A percentile compares a stretch with the other conserved stretches of the same genome.
These are phyloP conservation scores for Arthromyces matolae DNA, from an alignment of 768 basidiomycete genomes.

Conservation along the genomic window DNA sequence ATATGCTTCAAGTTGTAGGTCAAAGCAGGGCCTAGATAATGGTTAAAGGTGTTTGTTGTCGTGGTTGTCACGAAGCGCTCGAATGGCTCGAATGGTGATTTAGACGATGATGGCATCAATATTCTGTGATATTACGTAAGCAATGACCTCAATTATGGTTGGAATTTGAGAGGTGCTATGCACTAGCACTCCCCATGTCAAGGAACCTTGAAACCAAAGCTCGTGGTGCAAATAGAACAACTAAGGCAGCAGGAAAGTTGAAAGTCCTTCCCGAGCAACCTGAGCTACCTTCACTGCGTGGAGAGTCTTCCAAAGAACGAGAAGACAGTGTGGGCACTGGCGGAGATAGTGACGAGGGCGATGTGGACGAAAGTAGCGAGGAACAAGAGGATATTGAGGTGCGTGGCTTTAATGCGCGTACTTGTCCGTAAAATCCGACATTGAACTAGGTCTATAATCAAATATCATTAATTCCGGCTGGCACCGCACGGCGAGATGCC, in stretches of 20 bases:
- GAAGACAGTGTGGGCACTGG: slow-evolving; percentile 45
- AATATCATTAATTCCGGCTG: slow-evolving; percentile 89
- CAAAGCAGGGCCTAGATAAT: no score
- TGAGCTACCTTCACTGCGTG: slow-evolving; percentile 37
- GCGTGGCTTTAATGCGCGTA: slow-evolving; percentile 15
- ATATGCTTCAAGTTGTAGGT: no score
- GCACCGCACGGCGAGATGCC: slow-evolving; percentile 90
- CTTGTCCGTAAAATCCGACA: background rate
- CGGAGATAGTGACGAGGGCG: slow-evolving; percentile 72
- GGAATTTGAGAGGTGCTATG: slow-evolving; percentile 15
- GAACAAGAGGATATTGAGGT: slow-evolving; percentile 63
- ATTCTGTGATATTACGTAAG: slow-evolving; percentile 1
- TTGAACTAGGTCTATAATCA: slow-evolving; percentile 80
- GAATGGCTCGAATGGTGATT: no score
- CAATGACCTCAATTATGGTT: background rate
- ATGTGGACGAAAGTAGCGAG: slow-evolving; percentile 59
- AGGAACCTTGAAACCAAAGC: slow-evolving; percentile 45
- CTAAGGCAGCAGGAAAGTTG: slow-evolving; percentile 80
- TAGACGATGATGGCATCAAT: background rate
- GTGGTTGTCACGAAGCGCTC: no score
- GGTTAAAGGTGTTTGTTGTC: no score
- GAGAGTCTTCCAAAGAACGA: slow-evolving; percentile 32
- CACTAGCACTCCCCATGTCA: no score
- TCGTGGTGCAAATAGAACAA: slow-evolving; percentile 73
- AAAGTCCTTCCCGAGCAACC: slow-evolving; percentile 88